Evolutionary conservation across 768 basidiomycete species (phyloP).

Genomic region (Coprinopsis cinerea): DNA sequence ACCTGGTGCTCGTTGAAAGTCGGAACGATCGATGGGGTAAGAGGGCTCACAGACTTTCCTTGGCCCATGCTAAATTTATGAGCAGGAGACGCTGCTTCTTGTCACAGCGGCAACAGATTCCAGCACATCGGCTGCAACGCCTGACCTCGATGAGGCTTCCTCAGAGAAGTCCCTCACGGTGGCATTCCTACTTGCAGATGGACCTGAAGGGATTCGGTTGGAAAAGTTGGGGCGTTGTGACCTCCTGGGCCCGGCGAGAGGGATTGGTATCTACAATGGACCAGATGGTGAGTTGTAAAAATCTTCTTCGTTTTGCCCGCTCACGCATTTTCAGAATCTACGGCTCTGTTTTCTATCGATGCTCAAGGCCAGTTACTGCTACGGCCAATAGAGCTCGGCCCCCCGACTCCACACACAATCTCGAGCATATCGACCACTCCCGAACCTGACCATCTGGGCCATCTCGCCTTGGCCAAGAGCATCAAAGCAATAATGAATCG

Average conservation of each 20-base stretch:
- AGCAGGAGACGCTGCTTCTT: constrained; percentile 36
- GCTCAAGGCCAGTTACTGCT: constrained; percentile 39
- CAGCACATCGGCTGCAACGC: constrained; percentile 23
- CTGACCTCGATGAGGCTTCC: constrained; percentile 26
- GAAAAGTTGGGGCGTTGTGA: constrained; percentile 50
- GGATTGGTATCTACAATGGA: constrained; percentile 40
- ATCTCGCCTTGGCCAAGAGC: constrained; percentile 53
- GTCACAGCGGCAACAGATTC: constrained; percentile 41
- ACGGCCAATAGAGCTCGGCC: constrained; percentile 30
- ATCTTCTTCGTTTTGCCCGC: neutral
- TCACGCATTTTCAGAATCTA: constrained; percentile 3
- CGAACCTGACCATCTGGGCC: constrained; percentile 23
- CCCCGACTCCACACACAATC: constrained; percentile 9
- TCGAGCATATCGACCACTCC: constrained; percentile 17
- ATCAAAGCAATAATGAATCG: constrained; percentile 51
- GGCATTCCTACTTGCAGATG: constrained; percentile 31
- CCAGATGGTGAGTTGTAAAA: constrained; percentile 36
- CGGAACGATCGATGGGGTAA: constrained; percentile 35
- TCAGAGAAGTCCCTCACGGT: constrained; percentile 34
- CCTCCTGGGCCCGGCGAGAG: constrained; percentile 40
- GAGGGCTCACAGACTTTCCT: constrained; percentile 1
- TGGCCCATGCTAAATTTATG: constrained; percentile 5
- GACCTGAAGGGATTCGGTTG: constrained; percentile 31
- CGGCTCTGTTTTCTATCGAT: constrained; percentile 37
- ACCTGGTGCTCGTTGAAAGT: constrained; percentile 37